Evolutionary conservation across 176 grass and related monocot species (phyloP).

Genomic region (Carex kokanica): DNA sequence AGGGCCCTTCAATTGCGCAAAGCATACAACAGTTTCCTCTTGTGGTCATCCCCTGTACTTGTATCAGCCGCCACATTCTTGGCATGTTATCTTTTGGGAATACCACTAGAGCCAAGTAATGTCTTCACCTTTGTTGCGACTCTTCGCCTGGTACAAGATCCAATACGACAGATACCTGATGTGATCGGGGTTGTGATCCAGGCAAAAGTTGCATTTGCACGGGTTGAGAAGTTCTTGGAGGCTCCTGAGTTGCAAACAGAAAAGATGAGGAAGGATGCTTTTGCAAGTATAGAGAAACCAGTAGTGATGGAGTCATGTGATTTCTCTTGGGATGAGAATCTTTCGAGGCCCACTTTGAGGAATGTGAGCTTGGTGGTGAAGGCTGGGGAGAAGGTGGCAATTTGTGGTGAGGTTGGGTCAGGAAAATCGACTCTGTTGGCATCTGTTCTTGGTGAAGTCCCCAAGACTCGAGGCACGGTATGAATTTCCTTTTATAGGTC

Average conservation of each 20-base stretch:
- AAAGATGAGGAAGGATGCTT: constrained; percentile 31
- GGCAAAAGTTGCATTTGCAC: constrained; percentile 80
- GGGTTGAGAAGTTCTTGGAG: constrained; percentile 70
- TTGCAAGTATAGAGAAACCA: constrained; percentile 25
- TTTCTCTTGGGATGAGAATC: constrained; percentile 85
- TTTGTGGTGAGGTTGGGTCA: constrained; percentile 93
- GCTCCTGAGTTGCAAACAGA: constrained; percentile 57
- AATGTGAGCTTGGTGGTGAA: constrained; percentile 63
- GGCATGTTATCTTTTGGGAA: constrained; percentile 64
- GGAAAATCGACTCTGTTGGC: constrained; percentile 91
- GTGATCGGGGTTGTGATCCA: constrained; percentile 81
- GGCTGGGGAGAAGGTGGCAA: constrained; percentile 70
- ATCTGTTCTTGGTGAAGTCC: constrained; percentile 77
- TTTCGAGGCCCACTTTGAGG: constrained; percentile 49
- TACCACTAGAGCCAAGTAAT: constrained; percentile 77
- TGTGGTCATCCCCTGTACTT: constrained; percentile 88
- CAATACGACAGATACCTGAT: constrained; percentile 71
- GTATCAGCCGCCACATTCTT: constrained; percentile 82
- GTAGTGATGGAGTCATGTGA: constrained; percentile 48
- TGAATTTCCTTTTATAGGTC: constrained; percentile 11
- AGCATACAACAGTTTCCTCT: constrained; percentile 80
- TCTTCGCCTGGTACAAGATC: constrained; percentile 72
- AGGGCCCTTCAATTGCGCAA: constrained; percentile 71
- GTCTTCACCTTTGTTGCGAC: constrained; percentile 89
- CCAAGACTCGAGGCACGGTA: constrained; percentile 60